Evolutionary conservation across 1,139 yeast species (phyloP).

Genomic region (Blastobotrys malaysiensis): DNA sequence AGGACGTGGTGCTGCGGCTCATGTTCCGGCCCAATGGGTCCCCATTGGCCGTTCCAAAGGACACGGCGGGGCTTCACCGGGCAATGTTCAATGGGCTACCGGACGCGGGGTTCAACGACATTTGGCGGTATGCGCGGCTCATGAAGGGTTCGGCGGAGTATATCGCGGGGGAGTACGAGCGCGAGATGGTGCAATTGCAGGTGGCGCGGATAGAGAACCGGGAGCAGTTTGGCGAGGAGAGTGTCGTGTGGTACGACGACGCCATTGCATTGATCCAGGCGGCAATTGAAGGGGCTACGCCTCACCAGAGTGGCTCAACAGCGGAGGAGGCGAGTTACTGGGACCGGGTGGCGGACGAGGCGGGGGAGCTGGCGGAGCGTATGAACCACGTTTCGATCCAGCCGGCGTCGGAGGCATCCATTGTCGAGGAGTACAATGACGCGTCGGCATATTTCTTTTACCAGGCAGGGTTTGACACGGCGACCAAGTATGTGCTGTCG

Average conservation of each 20-base stretch:
- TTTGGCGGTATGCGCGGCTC: conserved; percentile 47
- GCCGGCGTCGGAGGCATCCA: background rate
- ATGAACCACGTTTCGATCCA: background rate
- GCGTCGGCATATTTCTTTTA: conserved; percentile 51
- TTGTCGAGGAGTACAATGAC: conserved; percentile 26
- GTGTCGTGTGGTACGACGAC: conserved; percentile 48
- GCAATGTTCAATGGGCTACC: conserved; percentile 16
- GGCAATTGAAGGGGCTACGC: background rate
- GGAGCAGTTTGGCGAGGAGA: conserved; percentile 49
- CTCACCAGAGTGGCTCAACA: too few relatives aligned
- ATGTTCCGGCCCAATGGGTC: conserved; percentile 65
- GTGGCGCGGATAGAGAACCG: conserved; percentile 51
- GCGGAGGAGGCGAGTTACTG: background rate
- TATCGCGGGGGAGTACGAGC: conserved; percentile 47
- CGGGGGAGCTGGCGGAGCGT: background rate
- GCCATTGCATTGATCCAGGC: conserved; percentile 55
- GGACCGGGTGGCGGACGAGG: background rate
- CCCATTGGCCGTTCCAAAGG: conserved; percentile 58
- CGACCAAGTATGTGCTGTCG: conserved; percentile 62
- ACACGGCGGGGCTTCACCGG: conserved; percentile 8
- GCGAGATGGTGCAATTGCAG: conserved; percentile 49
- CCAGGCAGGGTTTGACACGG: conserved; percentile 68
- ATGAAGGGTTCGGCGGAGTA: conserved; percentile 58
- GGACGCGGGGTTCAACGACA: conserved; percentile 7
- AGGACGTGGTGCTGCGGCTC: conserved; percentile 56